Evolutionary conservation across 495 filamentous ascomycete genomes (phyloP).

Genomic region (Xylaria intraflava): DNA sequence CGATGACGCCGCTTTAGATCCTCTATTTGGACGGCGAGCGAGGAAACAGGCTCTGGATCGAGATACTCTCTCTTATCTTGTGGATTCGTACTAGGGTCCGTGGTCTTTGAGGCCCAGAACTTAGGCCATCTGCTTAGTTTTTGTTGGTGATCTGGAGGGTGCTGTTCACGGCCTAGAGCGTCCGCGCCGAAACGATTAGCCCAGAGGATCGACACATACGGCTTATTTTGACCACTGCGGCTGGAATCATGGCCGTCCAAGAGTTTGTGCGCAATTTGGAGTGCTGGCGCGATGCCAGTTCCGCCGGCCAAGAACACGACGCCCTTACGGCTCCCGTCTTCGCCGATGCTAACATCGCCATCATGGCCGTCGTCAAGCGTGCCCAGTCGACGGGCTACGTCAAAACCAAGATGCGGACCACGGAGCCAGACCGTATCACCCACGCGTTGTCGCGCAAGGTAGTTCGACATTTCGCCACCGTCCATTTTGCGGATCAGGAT

Average conservation of each 20-base stretch:
- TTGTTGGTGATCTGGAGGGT: not conserved
- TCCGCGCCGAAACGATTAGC: slow-evolving; percentile 37
- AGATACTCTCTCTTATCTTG: not conserved
- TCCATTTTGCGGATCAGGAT: slow-evolving; percentile 45
- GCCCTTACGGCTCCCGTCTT: slow-evolving; percentile 3
- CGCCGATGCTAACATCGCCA: not conserved
- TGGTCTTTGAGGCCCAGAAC: not conserved
- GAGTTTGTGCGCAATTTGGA: slow-evolving; percentile 66
- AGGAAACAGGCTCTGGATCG: not conserved
- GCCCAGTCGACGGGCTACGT: slow-evolving; percentile 46
- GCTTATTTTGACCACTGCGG: slow-evolving; percentile 24
- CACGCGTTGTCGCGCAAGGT: slow-evolving; percentile 55
- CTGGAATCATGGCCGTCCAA: slow-evolving; percentile 31
- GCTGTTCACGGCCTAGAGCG: slow-evolving; percentile 13
- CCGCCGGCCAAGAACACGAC: slow-evolving; percentile 87
- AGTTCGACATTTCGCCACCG: slow-evolving; percentile 51
- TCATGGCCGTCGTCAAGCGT: not conserved
- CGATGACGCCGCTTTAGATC: slow-evolving; percentile 49
- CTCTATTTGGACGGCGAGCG: slow-evolving; percentile 58
- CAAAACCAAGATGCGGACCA: slow-evolving; percentile 67
- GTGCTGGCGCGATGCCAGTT: slow-evolving; percentile 85
- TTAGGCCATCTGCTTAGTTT: not conserved
- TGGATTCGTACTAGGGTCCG: not conserved
- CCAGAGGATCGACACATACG: slow-evolving; percentile 31
- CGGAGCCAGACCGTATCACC: slow-evolving; percentile 64